Conservation (phyloP, 2,329 filamentous ascomycete species). For the Boeremia exigua region DNA sequence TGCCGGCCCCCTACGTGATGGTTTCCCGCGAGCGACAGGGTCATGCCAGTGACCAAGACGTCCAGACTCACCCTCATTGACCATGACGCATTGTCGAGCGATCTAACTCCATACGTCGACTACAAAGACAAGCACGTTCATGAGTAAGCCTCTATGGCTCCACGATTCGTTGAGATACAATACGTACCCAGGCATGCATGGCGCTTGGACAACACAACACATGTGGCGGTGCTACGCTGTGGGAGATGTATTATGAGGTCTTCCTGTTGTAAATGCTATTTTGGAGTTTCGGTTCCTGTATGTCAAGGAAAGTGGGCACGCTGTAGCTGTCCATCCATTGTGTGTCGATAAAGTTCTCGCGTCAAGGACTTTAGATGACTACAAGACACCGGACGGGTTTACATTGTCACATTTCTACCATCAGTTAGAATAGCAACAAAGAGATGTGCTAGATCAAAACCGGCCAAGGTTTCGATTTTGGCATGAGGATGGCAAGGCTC, state of each 20-base stretch:
- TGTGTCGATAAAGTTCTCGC: no score
- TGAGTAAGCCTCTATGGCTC: neutral
- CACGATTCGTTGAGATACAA: neutral
- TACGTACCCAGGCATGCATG: neutral
- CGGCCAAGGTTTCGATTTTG: neutral
- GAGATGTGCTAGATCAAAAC: neutral
- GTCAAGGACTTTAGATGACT: neutral
- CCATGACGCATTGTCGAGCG: conserved; percentile 34
- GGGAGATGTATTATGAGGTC: neutral
- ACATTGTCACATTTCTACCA: neutral
- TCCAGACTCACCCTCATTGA: conserved; percentile 27
- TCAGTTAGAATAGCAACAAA: neutral
- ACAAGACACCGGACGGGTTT: conserved; percentile 1
- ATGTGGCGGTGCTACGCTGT: conserved; percentile 5
- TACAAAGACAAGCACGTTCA: conserved; percentile 15
- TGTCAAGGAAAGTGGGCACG: neutral
- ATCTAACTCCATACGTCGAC: conserved; percentile 20
- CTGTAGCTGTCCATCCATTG: conserved; percentile 4
- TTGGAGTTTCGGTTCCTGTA: conserved; percentile 9
- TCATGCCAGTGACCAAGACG: conserved; percentile 24
- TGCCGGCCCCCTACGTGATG: conserved; percentile 19
- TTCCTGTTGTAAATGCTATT: neutral
- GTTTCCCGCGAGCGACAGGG: conserved; percentile 25
- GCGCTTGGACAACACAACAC: neutral
- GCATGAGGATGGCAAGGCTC: conserved; percentile 1